Conservation (phyloP, 352 stramenopile species). For the Globisporangium canariense region DNA sequence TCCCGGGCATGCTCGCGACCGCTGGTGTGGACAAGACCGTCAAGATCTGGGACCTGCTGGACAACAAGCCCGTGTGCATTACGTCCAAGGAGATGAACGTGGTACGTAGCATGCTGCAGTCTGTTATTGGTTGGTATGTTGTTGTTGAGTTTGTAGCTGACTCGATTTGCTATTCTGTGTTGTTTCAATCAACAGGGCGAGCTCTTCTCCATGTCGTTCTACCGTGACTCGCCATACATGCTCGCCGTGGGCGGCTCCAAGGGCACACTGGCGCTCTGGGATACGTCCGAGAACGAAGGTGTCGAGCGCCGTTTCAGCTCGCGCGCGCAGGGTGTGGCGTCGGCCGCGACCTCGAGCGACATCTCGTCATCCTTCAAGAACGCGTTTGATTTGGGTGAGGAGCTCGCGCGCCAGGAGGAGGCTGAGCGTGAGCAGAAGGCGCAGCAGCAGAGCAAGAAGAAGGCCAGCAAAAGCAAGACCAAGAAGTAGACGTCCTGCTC, state of each 20-base stretch:
- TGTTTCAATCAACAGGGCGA: conserved; percentile 54
- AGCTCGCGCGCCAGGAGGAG: conserved; percentile 73
- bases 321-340: conserved; percentile 45
- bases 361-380: conserved; percentile 75
- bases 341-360: conserved; percentile 26
- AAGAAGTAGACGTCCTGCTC: conserved; percentile 27
- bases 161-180: conserved; percentile 8
- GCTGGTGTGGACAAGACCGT: conserved; percentile 97
- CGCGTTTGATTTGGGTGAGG: conserved; percentile 69
- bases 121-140: conserved; percentile 3
- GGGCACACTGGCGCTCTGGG: conserved; percentile 87
- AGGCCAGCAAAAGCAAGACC: conserved; percentile 35
- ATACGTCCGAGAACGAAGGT: conserved; percentile 84
- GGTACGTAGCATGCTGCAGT: conserved; percentile 38
- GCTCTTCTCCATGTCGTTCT: conserved; percentile 90
- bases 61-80: conserved; percentile 71
- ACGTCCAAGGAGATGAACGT: conserved; percentile 92
- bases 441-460: conserved; percentile 49
- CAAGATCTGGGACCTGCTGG: conserved; percentile 94
- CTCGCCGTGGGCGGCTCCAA: conserved; percentile 88
- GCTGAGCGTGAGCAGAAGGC: conserved; percentile 32
- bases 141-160: background rate
- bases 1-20: conserved; percentile 94
- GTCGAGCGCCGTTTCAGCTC: conserved; percentile 83
- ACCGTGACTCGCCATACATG: conserved; percentile 86